Conservation (phyloP, 768 basidiomycete species). For the Paxillus involutus region DNA sequence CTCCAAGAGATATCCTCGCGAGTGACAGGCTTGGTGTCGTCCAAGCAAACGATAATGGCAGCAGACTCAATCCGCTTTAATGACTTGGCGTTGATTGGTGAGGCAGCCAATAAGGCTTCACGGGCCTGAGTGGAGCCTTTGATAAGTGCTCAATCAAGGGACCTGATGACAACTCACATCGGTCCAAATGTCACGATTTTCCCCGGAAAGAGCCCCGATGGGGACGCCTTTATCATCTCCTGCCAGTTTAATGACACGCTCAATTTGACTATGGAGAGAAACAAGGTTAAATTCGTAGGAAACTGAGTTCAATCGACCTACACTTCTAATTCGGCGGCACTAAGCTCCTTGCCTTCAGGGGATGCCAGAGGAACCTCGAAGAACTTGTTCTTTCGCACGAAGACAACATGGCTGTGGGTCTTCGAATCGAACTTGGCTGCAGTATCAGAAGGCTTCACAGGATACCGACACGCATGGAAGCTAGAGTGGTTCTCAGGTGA, state of each 20-base stretch:
- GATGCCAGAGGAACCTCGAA: constrained; percentile 76
- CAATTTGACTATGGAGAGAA: constrained; percentile 51
- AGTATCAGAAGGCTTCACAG: constrained; percentile 78
- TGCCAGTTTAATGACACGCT: constrained; percentile 63
- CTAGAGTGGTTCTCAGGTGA: constrained; percentile 32
- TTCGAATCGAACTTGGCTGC: constrained; percentile 77
- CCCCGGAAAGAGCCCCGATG: constrained; percentile 83
- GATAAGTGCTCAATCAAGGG: not conserved
- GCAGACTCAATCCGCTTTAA: constrained; percentile 86
- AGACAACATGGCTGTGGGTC: constrained; percentile 83
- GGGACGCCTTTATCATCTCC: constrained; percentile 48
- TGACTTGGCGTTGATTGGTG: constrained; percentile 61
- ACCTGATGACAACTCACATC: constrained; percentile 59
- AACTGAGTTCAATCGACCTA: constrained; percentile 27
- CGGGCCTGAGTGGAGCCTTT: constrained; percentile 42
- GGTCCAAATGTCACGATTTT: constrained; percentile 90
- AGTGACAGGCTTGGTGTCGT: constrained; percentile 78
- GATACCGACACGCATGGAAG: constrained; percentile 93
- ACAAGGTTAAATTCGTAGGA: constrained; percentile 5
- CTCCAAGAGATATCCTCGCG: constrained; percentile 80
- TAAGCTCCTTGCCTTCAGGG: constrained; percentile 65
- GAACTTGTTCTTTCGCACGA: constrained; percentile 89
- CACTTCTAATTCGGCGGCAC: constrained; percentile 80
- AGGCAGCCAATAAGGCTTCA: constrained; percentile 60
- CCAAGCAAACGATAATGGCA: constrained; percentile 84